Percentiles rank a stretch among this genome's conserved stretches.
Evolutionary conservation across 805 yeast genomes (phyloP).

Genomic region (Pichia eremophila): DNA sequence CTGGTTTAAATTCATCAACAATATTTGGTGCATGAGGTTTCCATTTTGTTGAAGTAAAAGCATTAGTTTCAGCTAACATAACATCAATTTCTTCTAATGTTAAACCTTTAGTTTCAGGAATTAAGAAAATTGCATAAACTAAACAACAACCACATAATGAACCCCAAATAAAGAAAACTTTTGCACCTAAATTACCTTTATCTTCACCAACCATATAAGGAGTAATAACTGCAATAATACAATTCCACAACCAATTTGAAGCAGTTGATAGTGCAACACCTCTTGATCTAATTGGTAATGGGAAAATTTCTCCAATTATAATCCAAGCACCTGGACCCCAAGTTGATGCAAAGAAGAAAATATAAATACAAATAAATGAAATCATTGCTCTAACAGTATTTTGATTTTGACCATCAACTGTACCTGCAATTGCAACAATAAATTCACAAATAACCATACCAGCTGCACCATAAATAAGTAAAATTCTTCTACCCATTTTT

Average conservation of each 20-base stretch:
- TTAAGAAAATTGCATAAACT: slow-evolving; percentile 62
- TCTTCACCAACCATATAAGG: slow-evolving; percentile 65
- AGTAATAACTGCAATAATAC: slow-evolving; percentile 67
- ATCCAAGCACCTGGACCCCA: slow-evolving; percentile 85
- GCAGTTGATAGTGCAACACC: slow-evolving; percentile 66
- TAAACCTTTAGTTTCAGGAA: slow-evolving; percentile 75
- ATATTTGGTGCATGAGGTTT: slow-evolving; percentile 19
- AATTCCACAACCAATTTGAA: slow-evolving; percentile 74
- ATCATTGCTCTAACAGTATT: slow-evolving; percentile 27
- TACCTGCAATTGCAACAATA: slow-evolving; percentile 40
- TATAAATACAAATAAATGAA: slow-evolving; percentile 46
- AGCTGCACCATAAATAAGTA: slow-evolving; percentile 39
- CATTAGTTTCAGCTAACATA: slow-evolving; percentile 28
- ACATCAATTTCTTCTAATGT: slow-evolving; percentile 72
- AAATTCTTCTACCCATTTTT: slow-evolving; percentile 46
- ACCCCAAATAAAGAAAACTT: slow-evolving; percentile 73
- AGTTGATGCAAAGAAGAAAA: slow-evolving; percentile 69
- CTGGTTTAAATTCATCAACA: background rate
- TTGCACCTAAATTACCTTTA: slow-evolving; percentile 49
- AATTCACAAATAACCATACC: slow-evolving; percentile 47
- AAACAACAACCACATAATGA: slow-evolving; percentile 31
- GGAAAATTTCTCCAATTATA: slow-evolving; percentile 50
- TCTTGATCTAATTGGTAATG: slow-evolving; percentile 65
- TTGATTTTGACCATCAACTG: slow-evolving; percentile 20
- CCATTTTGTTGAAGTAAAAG: slow-evolving; percentile 28